A percentile compares a stretch with the other conserved stretches of the same genome.
phyloP scores from a whole-genome alignment of 352 stramenopile species.

The Globisporangium ultimum region DNA sequence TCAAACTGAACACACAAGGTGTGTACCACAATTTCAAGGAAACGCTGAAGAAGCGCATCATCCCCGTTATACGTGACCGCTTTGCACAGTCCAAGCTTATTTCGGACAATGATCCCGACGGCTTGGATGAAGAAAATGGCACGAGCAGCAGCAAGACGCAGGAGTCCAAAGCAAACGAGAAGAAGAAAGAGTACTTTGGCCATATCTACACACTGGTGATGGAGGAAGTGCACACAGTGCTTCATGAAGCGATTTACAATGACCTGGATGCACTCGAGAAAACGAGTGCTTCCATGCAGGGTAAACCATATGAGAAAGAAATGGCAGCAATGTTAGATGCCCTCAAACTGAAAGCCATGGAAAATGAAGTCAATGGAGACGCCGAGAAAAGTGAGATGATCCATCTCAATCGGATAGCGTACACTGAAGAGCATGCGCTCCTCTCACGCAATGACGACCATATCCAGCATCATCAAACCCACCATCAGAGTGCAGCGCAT shows the following conservation, averaged over 20 bases:
- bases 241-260: slow-evolving; percentile 57
- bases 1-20: slow-evolving; percentile 72
- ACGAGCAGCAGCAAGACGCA: background rate
- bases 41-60: slow-evolving; percentile 76
- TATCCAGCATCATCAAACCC: slow-evolving; percentile 7
- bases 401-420: slow-evolving; percentile 63
- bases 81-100: slow-evolving; percentile 26
- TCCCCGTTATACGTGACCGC: slow-evolving; percentile 63
- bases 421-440: slow-evolving; percentile 36
- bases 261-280: slow-evolving; percentile 36
- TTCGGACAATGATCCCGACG: slow-evolving; percentile 17
- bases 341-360: slow-evolving; percentile 48
- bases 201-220: slow-evolving; percentile 68
- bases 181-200: slow-evolving; percentile 60
- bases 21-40: slow-evolving; percentile 83
- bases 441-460: background rate
- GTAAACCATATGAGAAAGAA: slow-evolving; percentile 21
- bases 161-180: slow-evolving; percentile 12
- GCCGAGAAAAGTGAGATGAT: slow-evolving; percentile 58
- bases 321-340: slow-evolving; percentile 26
- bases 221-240: slow-evolving; percentile 68
- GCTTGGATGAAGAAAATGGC: slow-evolving; percentile 9
- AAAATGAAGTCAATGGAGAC: slow-evolving; percentile 71
- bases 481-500: slow-evolving; percentile 13
- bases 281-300: slow-evolving; percentile 15